Evolutionary conservation across 1,284 basidiomycete genomes (phyloP).

Genomic region (Ganoderma lingzhi): DNA sequence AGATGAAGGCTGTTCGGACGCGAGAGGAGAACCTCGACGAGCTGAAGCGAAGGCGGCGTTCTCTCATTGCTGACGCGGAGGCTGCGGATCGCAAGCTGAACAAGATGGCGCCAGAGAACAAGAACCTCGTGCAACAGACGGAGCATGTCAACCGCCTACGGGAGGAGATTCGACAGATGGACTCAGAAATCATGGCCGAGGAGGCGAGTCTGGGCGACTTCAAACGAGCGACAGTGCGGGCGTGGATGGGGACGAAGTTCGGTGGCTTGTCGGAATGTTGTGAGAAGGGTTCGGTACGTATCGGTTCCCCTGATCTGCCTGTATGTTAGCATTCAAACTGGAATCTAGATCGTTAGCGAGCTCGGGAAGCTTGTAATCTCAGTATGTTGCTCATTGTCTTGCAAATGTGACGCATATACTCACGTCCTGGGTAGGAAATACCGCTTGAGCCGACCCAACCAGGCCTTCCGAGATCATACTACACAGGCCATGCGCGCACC

Average conservation of each 20-base stretch:
- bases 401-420: constrained; percentile 8
- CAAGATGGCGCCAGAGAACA: constrained; percentile 93
- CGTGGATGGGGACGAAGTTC: constrained; percentile 88
- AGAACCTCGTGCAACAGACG: constrained; percentile 82
- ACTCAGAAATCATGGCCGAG: constrained; percentile 86
- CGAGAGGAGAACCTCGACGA: constrained; percentile 88
- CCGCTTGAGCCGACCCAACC: constrained; percentile 84
- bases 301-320: constrained; percentile 18
- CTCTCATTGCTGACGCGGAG: constrained; percentile 79
- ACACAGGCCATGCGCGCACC: constrained; percentile 70
- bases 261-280: constrained; percentile 88
- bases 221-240: constrained; percentile 76
- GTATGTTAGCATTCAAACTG: constrained; percentile 10
- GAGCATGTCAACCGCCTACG: constrained; percentile 78
- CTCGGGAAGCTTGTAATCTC: constrained; percentile 82
- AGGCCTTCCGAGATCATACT: constrained; percentile 80
- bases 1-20: constrained; percentile 82
- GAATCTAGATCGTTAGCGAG: constrained; percentile 77
- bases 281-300: constrained; percentile 78
- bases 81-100: constrained; percentile 89
- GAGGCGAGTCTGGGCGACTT: constrained; percentile 88
- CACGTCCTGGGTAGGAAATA: constrained; percentile 65
- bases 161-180: constrained; percentile 82
- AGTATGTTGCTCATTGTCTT: constrained; percentile 47
- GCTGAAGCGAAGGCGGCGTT: constrained; percentile 74